Conservation (phyloP, 179 eudicot species). For the Spinacia oleracea region DNA sequence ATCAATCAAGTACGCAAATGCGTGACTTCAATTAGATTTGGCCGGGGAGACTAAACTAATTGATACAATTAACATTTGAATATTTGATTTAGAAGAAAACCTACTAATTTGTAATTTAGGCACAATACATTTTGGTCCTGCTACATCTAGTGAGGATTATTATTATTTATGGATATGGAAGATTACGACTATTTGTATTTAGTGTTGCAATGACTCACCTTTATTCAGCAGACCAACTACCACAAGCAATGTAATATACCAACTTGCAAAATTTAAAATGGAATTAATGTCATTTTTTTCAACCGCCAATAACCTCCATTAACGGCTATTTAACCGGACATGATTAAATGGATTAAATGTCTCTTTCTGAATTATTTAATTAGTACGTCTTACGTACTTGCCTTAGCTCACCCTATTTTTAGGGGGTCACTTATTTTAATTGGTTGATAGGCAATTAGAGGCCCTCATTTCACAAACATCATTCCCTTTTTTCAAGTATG, state of each 20-base stretch:
- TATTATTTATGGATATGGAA: neutral
- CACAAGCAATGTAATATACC: neutral
- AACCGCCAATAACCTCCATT: constrained; percentile 35
- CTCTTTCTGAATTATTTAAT: neutral
- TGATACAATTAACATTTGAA: neutral
- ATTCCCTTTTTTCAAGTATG: too few species aligned
- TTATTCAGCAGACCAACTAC: neutral
- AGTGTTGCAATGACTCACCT: neutral
- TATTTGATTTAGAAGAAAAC: too few species aligned
- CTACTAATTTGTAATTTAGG: neutral
- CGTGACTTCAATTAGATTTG: too few species aligned
- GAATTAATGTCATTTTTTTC: constrained; percentile 7
- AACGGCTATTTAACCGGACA: constrained; percentile 28
- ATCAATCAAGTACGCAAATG: too few species aligned
- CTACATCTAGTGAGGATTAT: too few species aligned
- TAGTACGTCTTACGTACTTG: too few species aligned
- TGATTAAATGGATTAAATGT: neutral
- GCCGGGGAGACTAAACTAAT: neutral
- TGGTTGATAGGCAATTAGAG: neutral
- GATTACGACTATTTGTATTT: neutral
- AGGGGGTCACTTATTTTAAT: neutral
- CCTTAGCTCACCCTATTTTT: neutral
- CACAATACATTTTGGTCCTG: neutral
- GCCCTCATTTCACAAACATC: neutral
- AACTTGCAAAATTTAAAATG: neutral